phyloP scores from a whole-genome alignment of 176 grass and related monocot species.

The Aegilops sharonensis region DNA sequence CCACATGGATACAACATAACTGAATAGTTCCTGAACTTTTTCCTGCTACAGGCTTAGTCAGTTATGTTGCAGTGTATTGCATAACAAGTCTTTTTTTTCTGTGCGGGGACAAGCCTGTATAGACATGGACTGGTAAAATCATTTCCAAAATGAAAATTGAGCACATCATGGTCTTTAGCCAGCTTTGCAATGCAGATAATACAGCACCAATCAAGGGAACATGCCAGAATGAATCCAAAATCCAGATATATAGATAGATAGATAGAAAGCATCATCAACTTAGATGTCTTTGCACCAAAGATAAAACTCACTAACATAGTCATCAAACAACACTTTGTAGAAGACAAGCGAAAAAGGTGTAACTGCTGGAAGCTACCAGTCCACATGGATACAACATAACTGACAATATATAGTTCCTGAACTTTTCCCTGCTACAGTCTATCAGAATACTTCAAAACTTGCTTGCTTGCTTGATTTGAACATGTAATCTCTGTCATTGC shows the following conservation, averaged over 20 bases:
- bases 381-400: neutral
- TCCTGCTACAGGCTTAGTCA: neutral
- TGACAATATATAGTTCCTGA: neutral
- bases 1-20: no score
- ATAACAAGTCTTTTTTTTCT: no score
- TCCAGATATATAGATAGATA: no score
- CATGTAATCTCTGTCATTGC: neutral
- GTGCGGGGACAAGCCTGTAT: no score
- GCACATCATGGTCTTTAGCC: no score
- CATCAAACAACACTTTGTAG: neutral
- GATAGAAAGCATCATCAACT: neutral
- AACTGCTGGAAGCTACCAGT: neutral
- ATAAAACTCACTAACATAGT: neutral
- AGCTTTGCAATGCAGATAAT: no score
- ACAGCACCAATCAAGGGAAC: no score
- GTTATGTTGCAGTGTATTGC: neutral
- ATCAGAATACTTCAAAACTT: neutral
- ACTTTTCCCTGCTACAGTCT: neutral
- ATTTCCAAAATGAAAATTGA: no score
- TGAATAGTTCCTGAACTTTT: neutral
- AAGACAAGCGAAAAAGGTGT: neutral
- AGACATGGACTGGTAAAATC: no score
- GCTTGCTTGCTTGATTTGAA: neutral
- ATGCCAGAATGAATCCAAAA: no score
- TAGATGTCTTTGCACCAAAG: neutral